These are phyloP conservation scores for Yarrowia osloensis DNA, from an alignment of 805 yeast species.

Conservation along the genomic window DNA sequence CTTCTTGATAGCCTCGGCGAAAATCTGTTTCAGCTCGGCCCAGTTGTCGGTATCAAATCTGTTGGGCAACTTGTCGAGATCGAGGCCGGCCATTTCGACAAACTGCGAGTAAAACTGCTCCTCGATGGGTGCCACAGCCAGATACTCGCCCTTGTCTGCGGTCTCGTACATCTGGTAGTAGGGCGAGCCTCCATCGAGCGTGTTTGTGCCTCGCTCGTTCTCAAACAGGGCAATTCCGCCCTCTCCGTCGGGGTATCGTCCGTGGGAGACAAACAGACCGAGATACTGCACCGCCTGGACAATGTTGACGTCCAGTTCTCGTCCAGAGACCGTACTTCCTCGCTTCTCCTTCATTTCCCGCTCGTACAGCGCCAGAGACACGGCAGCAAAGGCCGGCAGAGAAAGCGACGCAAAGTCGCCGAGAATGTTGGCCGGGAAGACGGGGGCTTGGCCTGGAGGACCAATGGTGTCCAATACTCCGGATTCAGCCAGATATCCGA, in stretches of 20 bases:
- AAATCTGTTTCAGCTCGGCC: slow-evolving; percentile 4
- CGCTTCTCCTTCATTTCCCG: slow-evolving; percentile 22
- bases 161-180: slow-evolving; percentile 33
- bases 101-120: slow-evolving; percentile 33
- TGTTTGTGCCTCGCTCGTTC: slow-evolving; percentile 31
- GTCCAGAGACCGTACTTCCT: slow-evolving; percentile 7
- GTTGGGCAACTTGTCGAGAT: slow-evolving; percentile 2
- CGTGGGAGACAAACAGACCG: slow-evolving; percentile 31
- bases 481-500: slow-evolving; percentile 33
- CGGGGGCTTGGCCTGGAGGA: slow-evolving; percentile 32
- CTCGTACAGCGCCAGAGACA: slow-evolving; percentile 29
- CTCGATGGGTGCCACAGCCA: slow-evolving; percentile 33
- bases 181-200: slow-evolving; percentile 34
- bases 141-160: slow-evolving; percentile 31
- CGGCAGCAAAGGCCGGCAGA: slow-evolving; percentile 33
- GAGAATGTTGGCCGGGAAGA: slow-evolving; percentile 33
- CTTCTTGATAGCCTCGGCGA: background rate
- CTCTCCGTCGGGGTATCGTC: slow-evolving; percentile 12
- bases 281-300: slow-evolving; percentile 33
- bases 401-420: slow-evolving; percentile 34
- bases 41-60: slow-evolving; percentile 22
- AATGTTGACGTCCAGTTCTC: slow-evolving; percentile 33
- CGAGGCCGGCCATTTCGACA: slow-evolving; percentile 31
- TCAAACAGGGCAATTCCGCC: slow-evolving; percentile 28
- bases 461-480: slow-evolving; percentile 33